Conservation (phyloP, 2,329 filamentous ascomycete genomes). For the Pseudocercospora eumusae region DNA sequence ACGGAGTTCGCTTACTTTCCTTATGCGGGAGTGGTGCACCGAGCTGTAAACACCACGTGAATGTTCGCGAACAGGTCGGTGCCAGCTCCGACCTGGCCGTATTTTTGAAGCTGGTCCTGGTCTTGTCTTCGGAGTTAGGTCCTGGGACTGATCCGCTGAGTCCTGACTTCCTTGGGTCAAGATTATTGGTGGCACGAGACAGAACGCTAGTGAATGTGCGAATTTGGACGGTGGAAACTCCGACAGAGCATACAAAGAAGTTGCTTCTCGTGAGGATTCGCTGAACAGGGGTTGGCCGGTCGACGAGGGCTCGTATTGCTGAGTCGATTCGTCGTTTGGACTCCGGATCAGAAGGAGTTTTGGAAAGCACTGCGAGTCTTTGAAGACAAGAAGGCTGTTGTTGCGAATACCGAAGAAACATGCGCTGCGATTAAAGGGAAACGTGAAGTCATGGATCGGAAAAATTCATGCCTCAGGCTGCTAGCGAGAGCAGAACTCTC, state of each 20-base stretch:
- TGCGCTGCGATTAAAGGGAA: neutral
- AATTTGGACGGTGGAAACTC: neutral
- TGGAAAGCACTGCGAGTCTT: neutral
- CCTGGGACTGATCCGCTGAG: neutral
- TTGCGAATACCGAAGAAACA: neutral
- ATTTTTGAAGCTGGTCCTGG: neutral
- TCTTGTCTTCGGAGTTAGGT: neutral
- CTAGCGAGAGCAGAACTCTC: neutral
- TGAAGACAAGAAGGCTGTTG: neutral
- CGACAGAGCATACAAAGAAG: neutral
- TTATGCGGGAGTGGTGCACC: no score
- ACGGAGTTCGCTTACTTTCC: no score
- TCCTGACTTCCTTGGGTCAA: neutral
- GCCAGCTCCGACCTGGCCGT: neutral
- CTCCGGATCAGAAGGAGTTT: neutral
- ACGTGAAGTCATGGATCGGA: neutral
- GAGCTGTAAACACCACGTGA: no score
- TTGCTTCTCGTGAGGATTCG: neutral
- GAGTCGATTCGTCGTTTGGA: neutral
- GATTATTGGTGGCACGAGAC: neutral
- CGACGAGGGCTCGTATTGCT: neutral
- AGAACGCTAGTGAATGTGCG: neutral
- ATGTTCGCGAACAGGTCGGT: neutral
- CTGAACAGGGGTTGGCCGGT: neutral
- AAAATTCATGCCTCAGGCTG: neutral